Base-by-base conservation (phyloP, 345 rosid genomes). In the Syzygium oleosum region DNA sequence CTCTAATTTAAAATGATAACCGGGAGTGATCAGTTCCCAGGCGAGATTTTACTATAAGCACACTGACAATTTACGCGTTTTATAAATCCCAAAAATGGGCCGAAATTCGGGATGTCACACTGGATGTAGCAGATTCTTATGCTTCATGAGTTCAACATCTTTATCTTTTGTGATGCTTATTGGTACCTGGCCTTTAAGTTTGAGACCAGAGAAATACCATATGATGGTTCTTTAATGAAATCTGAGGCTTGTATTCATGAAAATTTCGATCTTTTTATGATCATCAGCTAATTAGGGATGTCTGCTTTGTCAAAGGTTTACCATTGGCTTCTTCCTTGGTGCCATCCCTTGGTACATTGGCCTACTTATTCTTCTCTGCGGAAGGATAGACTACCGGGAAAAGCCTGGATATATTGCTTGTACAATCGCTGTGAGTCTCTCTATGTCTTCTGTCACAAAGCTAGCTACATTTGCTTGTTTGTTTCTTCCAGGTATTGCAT, bases 401-500 rank as follows among this genome's bases (percentile, higher is more conserved):
- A 97, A 97, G 88, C 97, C 99, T 49, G 99, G 99, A 93, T 96
- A 95, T 88, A 88, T 97, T 89, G 98, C 99, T 77, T 97, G 98
- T 91, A 92, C 97, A 34, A 91, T 96, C 79, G 96, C 98, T 49
- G 98, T 96, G 90, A 95, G 94, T 92, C 46, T 84, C n/a, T 38
- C n/a, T 80, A 86, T 84, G 38, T 84, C 31, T n/a, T 22, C 85
- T 31, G 54, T 29, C 86, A 87, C 79, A 68, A 31, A 34, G 34
- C 17, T 68, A 68, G 43, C 79, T 68, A 31, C 25, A 31, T 68
- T 31, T 8, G 43, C 79, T 31, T 65, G 78, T 31, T 65, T 65
- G 10, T 29, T 15, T 29, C 78, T 65, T 29, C 78, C 41, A 29
- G 41, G 78, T 29, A 65, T 16, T 29, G 21, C 17, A 34, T 68